phyloP scores from a whole-genome alignment of 306 rosid genomes.

The Astragalus glycyphyllos region DNA sequence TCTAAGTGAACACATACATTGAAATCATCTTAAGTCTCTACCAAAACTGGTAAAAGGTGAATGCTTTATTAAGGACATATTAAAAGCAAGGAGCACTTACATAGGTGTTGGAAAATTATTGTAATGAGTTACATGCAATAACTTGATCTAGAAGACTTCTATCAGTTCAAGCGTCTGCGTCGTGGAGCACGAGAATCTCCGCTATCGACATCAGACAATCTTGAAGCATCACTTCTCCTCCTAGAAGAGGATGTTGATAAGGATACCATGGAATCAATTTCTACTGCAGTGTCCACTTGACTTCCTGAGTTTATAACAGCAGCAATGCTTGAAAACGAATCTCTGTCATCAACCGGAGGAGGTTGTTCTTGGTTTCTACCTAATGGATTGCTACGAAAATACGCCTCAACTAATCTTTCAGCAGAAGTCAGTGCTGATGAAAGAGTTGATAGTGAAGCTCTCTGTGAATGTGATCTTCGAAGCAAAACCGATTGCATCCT shows the following conservation, averaged over 20 bases:
- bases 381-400: constrained; percentile 55
- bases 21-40: constrained; percentile 43
- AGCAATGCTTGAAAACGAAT: constrained; percentile 88
- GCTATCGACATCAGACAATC: constrained; percentile 85
- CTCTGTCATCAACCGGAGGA: constrained; percentile 85
- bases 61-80: constrained; percentile 43
- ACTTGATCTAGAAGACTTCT: constrained; percentile 40
- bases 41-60: constrained; percentile 44
- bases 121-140: constrained; percentile 40
- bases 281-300: constrained; percentile 88
- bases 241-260: constrained; percentile 92
- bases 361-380: constrained; percentile 72
- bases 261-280: constrained; percentile 89
- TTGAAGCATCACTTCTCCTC: constrained; percentile 76
- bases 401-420: constrained; percentile 74
- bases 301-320: constrained; percentile 90
- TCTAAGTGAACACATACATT: constrained; percentile 31
- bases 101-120: constrained; percentile 53
- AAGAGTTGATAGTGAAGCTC: constrained; percentile 59
- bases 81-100: constrained; percentile 57
- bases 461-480: constrained; percentile 69
- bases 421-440: constrained; percentile 71
- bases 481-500: constrained; percentile 59
- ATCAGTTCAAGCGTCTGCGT: constrained; percentile 80
- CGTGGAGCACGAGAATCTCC: constrained; percentile 93